A percentile compares a stretch with the other conserved stretches of the same genome.
These are phyloP conservation scores for Penicillium atrosanguineum DNA, from an alignment of 495 filamentous ascomycete species.

Conservation along the genomic window DNA sequence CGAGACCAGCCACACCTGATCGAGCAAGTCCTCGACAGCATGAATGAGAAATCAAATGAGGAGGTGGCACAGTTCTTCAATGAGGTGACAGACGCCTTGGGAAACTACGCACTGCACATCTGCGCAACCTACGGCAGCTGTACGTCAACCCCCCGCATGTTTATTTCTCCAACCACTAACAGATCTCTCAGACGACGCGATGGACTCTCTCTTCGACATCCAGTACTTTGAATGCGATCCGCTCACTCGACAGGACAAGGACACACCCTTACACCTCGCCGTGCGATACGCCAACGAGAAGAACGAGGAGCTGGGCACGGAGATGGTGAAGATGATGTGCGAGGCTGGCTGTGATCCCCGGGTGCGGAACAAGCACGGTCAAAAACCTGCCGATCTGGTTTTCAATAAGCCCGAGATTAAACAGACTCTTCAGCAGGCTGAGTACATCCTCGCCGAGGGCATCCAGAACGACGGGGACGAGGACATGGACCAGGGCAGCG, in stretches of 20 bases:
- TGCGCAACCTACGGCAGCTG: conserved; percentile 84
- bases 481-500: conserved; percentile 34
- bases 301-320: conserved; percentile 61
- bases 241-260: conserved; percentile 71
- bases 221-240: conserved; percentile 94
- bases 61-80: conserved; percentile 74
- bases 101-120: conserved; percentile 84
- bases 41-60: conserved; percentile 46
- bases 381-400: conserved; percentile 42
- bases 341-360: conserved; percentile 84
- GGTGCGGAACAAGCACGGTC: conserved; percentile 46
- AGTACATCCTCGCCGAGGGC: conserved; percentile 60
- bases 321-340: conserved; percentile 83
- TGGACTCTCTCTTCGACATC: conserved; percentile 92
- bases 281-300: conserved; percentile 78
- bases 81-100: conserved; percentile 75
- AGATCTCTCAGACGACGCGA: conserved; percentile 66
- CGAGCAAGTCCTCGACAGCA: conserved; percentile 48
- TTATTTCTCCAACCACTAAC: background rate
- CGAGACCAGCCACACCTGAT: conserved; percentile 89
- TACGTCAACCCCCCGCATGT: conserved; percentile 42
- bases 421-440: conserved; percentile 67
- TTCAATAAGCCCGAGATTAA: conserved; percentile 64
- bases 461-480: conserved; percentile 31
- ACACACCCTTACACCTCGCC: conserved; percentile 88